A percentile compares a stretch with the other conserved stretches of the same genome.
phyloP scores from a whole-genome alignment of 495 filamentous ascomycete species.

The Monascus purpureus region DNA sequence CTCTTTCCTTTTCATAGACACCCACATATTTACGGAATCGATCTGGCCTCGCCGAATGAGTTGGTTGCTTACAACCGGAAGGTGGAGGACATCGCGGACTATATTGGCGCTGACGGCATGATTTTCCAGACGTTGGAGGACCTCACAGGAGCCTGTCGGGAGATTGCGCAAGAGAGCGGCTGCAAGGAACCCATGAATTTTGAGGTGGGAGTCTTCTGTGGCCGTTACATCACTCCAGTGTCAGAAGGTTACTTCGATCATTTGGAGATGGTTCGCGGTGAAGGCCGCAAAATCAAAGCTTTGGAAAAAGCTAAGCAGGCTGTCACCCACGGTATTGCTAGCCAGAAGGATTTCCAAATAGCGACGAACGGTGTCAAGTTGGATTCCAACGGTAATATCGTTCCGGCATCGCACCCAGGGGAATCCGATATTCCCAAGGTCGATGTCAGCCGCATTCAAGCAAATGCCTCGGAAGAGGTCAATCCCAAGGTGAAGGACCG shows the following conservation, averaged over 20 bases:
- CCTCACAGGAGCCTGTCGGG: constrained; percentile 65
- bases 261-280: constrained; percentile 59
- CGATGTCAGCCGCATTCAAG: constrained; percentile 14
- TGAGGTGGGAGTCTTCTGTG: constrained; percentile 95
- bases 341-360: constrained; percentile 45
- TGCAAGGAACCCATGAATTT: constrained; percentile 46
- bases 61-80: constrained; percentile 73
- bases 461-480: constrained; percentile 10
- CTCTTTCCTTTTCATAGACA: constrained; percentile 20
- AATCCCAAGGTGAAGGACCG: constrained; percentile 31
- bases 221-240: constrained; percentile 76
- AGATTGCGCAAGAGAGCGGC: constrained; percentile 42
- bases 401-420: constrained; percentile 27
- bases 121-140: constrained; percentile 84
- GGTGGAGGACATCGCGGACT: constrained; percentile 50
- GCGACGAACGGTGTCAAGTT: constrained; percentile 49
- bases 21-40: constrained; percentile 76
- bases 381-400: constrained; percentile 39
- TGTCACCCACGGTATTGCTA: constrained; percentile 50
- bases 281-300: constrained; percentile 58
- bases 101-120: constrained; percentile 84
- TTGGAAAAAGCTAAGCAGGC: constrained; percentile 55
- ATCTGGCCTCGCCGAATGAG: constrained; percentile 70
- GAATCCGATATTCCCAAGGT: constrained; percentile 25
- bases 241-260: constrained; percentile 76